Base-by-base conservation (phyloP, 2,329 filamentous ascomycete genomes). In the Ophiostoma angusticollis region DNA sequence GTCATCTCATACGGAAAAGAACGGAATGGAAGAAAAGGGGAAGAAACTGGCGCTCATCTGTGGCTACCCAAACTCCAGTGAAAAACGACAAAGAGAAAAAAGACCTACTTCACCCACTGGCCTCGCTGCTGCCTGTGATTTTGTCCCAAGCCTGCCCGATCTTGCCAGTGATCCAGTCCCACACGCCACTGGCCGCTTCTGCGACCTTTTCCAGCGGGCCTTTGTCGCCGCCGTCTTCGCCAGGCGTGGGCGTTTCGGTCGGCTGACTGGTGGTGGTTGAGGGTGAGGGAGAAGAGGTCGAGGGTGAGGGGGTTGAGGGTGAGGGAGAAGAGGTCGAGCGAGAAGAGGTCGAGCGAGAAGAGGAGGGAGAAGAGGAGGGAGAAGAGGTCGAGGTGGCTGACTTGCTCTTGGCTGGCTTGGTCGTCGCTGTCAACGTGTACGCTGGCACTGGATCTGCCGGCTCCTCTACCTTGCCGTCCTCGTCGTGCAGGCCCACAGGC, bases 401-500 rank as follows among this genome's bases (percentile, higher is more conserved):
- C n/a, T n/a, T n/a, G n/a, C n/a, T 25, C 39, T 31, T 25, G 9
- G 39, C 27, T 30, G 29, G 13, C 22, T 50, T 40, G 2, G 50
- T 40, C 18, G 52, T 47, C 11, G 41, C 24, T 14, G 39, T 33
- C 24, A n/a, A 41, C 32, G 7, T 46, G 45, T 52, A 50, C 3
- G 53, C 46, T 12, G 56, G 51, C 11, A 58, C 61, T 0, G 75
- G 73, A 46, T 81, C 75, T 1, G 57, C 55, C 0, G 69, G 73
- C n/a, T 63, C 64, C 16, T 70, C 63, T 0, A 65, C 55, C 2
- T 56, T 58, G 2, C 65, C 59, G 13, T 66, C 64, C 0, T 64
- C 52, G 34, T 69, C 64, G 52, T 87, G 82, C 2, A 73, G 54
- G 5, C 80, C 80, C 11, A 74, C 54, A 0, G 78, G 65, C 42